These are phyloP conservation scores for Papilionanthe hybrid DNA, from an alignment of 116 monocot genomes.

Conservation along the genomic window DNA sequence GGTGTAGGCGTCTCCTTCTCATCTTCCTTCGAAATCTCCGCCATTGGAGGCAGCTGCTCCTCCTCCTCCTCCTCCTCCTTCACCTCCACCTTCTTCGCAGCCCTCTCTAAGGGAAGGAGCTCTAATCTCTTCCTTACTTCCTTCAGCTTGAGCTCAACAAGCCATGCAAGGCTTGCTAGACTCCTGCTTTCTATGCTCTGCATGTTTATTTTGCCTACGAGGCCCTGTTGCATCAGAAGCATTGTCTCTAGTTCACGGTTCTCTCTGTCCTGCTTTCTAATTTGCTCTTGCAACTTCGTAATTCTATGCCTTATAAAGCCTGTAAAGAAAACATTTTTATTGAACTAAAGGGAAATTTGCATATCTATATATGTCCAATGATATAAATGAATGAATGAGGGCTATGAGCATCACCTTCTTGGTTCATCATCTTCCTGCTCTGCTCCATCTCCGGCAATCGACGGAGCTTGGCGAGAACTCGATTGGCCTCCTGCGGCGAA, in stretches of 20 bases:
- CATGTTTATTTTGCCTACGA: constrained; percentile 9
- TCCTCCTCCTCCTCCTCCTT: no score
- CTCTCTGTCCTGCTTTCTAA: constrained; percentile 22
- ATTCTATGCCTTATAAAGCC: constrained; percentile 27
- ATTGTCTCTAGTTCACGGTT: constrained; percentile 23
- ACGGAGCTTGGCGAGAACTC: constrained; percentile 20
- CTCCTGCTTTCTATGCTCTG: neutral
- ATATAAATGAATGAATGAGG: no score
- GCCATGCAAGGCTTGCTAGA: constrained; percentile 14
- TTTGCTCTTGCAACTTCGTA: constrained; percentile 26
- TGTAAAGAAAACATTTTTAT: neutral
- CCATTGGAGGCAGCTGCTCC: neutral
- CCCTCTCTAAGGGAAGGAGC: no score
- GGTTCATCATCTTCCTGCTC: constrained; percentile 40
- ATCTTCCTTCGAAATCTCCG: constrained; percentile 2
- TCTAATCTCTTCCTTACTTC: constrained; percentile 9
- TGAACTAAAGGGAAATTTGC: no score
- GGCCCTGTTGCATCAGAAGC: constrained; percentile 12
- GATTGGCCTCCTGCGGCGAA: constrained; percentile 10
- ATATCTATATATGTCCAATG: no score
- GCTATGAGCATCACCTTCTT: constrained; percentile 7
- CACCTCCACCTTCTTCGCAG: no score
- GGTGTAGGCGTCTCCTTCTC: no score
- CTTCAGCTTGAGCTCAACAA: constrained; percentile 20
- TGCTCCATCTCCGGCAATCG: constrained; percentile 36